Evolutionary conservation across 768 basidiomycete species (phyloP).

Genomic region (Coprinopsis strossmayeri): DNA sequence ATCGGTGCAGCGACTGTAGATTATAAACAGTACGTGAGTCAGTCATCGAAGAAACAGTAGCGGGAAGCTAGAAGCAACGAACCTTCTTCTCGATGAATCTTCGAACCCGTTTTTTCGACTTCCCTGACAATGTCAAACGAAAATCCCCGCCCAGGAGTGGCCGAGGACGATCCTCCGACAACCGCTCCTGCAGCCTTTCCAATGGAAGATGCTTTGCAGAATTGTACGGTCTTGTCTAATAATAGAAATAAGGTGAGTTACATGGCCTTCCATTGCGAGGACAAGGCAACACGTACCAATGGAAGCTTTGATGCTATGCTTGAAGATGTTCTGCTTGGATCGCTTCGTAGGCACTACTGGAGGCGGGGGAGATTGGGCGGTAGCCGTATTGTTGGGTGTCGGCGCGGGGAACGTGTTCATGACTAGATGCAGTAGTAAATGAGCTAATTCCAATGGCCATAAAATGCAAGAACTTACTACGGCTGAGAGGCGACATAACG

Average conservation of each 20-base stretch:
- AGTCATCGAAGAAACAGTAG: conserved; percentile 7
- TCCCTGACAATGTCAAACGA: conserved; percentile 26
- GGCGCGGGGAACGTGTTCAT: conserved; percentile 8
- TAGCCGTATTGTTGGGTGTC: conserved; percentile 16
- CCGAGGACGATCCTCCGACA: background rate
- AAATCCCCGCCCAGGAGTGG: conserved; percentile 30
- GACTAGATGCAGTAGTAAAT: conserved; percentile 6
- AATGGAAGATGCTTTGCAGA: conserved; percentile 61
- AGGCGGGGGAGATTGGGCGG: conserved; percentile 13
- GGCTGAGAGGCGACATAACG: conserved; percentile 23
- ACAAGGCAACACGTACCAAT: conserved; percentile 43
- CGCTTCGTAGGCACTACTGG: conserved; percentile 19
- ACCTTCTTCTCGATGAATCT: conserved; percentile 4
- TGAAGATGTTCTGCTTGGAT: conserved; percentile 37
- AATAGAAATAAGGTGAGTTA: background rate
- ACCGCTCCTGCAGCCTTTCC: conserved; percentile 32
- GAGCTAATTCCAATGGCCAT: too few species aligned
- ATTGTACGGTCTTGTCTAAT: conserved; percentile 58
- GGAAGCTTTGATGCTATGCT: conserved; percentile 67
- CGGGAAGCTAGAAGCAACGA: background rate
- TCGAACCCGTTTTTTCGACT: conserved; percentile 11
- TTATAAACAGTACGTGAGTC: conserved; percentile 9
- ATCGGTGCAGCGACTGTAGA: background rate
- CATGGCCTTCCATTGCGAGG: background rate
- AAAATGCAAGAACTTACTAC: conserved; percentile 16